A percentile compares a stretch with the other conserved stretches of the same genome.
Conservation (phyloP, 495 filamentous ascomycete species). For the Penicillium cosmopolitanum region DNA sequence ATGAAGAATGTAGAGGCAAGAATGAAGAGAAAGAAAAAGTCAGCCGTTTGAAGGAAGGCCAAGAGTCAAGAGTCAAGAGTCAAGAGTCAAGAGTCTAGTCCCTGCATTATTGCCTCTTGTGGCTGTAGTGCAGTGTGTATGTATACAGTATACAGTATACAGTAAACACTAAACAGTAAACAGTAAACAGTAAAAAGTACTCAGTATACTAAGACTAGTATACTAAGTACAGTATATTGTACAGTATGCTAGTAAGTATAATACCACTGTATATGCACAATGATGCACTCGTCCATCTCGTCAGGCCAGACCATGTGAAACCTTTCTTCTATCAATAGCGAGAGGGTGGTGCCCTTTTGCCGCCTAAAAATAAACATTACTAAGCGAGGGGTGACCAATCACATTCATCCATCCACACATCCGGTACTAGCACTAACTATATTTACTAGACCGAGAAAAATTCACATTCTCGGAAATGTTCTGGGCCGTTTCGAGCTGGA, state of each 20-base stretch:
- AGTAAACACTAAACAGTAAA: neutral
- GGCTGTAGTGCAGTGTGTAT: neutral
- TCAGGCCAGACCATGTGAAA: conserved; percentile 24
- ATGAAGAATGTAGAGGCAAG: conserved; percentile 4
- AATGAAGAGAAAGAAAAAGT: neutral
- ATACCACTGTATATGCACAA: neutral
- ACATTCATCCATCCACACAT: neutral
- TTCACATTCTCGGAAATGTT: no score
- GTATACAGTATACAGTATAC: conserved; percentile 1
- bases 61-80: neutral
- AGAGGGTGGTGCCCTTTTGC: conserved; percentile 5
- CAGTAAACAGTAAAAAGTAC: no score
- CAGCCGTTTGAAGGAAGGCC: neutral
- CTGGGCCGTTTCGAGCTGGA: no score
- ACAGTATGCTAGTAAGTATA: no score
- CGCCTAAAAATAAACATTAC: conserved; percentile 30
- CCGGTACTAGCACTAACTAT: no score
- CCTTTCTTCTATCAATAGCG: conserved; percentile 31
- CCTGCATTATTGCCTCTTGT: conserved; percentile 18
- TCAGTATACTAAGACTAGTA: neutral
- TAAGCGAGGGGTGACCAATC: neutral
- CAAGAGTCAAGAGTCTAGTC: conserved; percentile 9
- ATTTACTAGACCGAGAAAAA: no score
- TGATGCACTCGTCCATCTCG: neutral
- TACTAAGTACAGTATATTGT: neutral